Evolutionary conservation across 1,139 yeast species (phyloP).

Genomic region (Pneumocystis canis): DNA sequence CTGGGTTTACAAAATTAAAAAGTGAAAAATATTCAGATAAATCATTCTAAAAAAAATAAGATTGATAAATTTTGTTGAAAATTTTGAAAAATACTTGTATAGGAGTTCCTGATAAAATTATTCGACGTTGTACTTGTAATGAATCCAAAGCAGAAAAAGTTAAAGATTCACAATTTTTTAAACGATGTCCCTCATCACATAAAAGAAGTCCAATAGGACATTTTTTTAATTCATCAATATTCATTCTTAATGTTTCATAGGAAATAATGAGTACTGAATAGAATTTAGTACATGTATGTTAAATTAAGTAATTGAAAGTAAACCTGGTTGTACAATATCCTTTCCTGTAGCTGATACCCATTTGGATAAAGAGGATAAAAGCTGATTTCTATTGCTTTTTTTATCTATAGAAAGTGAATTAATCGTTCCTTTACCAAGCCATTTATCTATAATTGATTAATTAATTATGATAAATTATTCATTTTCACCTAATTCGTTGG

Average conservation of each 20-base stretch:
- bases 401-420: conserved; percentile 91
- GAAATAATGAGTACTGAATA: conserved; percentile 64
- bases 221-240: conserved; percentile 59
- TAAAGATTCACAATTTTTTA: conserved; percentile 85
- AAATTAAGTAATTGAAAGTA: neutral
- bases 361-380: conserved; percentile 52
- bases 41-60: conserved; percentile 37
- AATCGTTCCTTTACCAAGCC: conserved; percentile 86
- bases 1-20: conserved; percentile 87
- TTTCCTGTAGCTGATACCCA: conserved; percentile 91
- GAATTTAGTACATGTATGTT: neutral
- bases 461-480: neutral
- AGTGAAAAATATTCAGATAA: conserved; percentile 86
- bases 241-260: conserved; percentile 81
- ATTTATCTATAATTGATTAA: conserved; percentile 33
- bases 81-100: conserved; percentile 38
- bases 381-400: conserved; percentile 51
- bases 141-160: conserved; percentile 82
- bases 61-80: neutral
- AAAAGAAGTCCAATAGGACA: conserved; percentile 77
- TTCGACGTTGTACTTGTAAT: conserved; percentile 71
- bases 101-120: conserved; percentile 91
- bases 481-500: conserved; percentile 53
- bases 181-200: conserved; percentile 94
- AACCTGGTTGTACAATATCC: conserved; percentile 55